These are phyloP conservation scores for Ceratocystis cacaofunesta DNA, from an alignment of 2,329 filamentous ascomycete species.

Conservation along the genomic window DNA sequence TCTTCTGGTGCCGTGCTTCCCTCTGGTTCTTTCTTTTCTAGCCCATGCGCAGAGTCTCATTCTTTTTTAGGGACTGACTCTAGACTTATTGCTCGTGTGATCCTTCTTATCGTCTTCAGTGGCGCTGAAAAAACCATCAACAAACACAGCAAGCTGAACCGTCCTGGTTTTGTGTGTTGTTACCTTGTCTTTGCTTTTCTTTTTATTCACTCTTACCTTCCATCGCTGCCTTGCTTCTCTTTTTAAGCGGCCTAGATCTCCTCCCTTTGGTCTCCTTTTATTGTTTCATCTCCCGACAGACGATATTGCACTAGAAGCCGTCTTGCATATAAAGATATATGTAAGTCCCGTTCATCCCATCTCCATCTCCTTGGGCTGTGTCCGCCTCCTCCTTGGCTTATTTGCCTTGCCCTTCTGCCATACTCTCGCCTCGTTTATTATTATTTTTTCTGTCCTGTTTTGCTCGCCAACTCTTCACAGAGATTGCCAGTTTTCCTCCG, in stretches of 20 bases:
- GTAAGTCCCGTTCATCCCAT: conserved; percentile 2
- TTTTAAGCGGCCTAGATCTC: background rate
- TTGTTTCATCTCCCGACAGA: background rate
- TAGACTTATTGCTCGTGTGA: background rate
- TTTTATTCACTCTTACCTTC: background rate
- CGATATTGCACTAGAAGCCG: too few species aligned
- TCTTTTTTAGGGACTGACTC: background rate
- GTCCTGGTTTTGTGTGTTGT: background rate
- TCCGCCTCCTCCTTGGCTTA: background rate
- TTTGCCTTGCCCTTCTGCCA: background rate
- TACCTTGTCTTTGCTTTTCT: background rate
- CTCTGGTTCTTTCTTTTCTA: background rate
- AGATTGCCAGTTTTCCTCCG: background rate
- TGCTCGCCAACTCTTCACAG: background rate
- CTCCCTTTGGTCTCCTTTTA: background rate
- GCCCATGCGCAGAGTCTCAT: background rate
- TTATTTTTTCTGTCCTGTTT: background rate
- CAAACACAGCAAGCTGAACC: conserved; percentile 6
- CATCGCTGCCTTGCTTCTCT: background rate
- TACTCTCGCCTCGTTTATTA: background rate
- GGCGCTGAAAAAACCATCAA: background rate
- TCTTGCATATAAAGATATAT: background rate
- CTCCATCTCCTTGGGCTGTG: background rate
- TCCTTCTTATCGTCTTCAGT: background rate
- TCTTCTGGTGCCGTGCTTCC: background rate